These are phyloP conservation scores for Phanerochaete sordida DNA, from an alignment of 768 basidiomycete species.

Conservation along the genomic window DNA sequence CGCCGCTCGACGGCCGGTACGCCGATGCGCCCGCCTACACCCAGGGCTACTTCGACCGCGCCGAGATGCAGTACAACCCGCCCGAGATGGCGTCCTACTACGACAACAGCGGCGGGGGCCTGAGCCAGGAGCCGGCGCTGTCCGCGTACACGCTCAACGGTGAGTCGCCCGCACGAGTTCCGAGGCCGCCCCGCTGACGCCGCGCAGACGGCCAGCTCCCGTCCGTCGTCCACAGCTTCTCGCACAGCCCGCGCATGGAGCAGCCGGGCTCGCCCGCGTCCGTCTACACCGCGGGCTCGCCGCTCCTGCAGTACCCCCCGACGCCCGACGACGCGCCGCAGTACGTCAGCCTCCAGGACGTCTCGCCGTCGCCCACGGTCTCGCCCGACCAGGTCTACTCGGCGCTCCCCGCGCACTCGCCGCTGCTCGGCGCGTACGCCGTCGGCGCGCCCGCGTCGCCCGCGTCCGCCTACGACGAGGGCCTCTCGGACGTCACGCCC, in stretches of 20 bases:
- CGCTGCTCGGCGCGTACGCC: background rate
- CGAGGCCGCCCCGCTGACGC: background rate
- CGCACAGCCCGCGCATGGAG: conserved; percentile 7
- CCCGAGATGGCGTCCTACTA: background rate
- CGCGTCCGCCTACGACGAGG: background rate
- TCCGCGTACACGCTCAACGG: conserved; percentile 3
- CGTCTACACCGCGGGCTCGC: background rate
- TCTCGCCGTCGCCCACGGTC: conserved; percentile 11
- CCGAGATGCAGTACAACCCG: background rate
- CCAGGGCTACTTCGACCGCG: background rate
- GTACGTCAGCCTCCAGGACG: conserved; percentile 10
- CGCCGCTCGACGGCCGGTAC: background rate
- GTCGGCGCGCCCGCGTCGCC: no score
- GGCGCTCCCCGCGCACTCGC: conserved; percentile 3
- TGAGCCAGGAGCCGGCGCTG: conserved; percentile 1
- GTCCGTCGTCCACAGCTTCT: conserved; percentile 9
- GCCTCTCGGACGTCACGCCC: background rate
- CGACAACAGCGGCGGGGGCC: background rate
- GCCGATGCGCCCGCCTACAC: background rate
- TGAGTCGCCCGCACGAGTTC: background rate
- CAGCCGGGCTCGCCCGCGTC: conserved; percentile 1
- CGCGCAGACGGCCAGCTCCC: conserved; percentile 1
- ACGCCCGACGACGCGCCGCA: conserved; percentile 3
- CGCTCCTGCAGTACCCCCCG: conserved; percentile 5
- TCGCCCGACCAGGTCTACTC: conserved; percentile 10